A percentile compares a stretch with the other conserved stretches of the same genome.
phyloP scores from a whole-genome alignment of 2,329 filamentous ascomycete species.

The Neurospora sp. region DNA sequence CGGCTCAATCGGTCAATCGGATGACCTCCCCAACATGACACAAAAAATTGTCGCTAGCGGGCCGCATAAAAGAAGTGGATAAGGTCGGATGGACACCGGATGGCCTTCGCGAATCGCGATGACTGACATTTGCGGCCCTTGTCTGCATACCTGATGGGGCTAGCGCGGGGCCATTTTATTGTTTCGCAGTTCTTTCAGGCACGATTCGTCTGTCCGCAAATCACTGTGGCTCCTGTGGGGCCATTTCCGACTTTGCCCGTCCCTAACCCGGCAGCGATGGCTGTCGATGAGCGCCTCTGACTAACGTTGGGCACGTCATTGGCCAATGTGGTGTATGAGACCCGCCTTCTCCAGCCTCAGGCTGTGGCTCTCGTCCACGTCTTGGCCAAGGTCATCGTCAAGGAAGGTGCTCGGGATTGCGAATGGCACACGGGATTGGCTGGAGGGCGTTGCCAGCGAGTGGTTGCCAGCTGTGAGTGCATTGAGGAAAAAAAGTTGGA shows the following conservation, averaged over 20 bases:
- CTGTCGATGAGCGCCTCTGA: constrained; percentile 8
- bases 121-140: not conserved
- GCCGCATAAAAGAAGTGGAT: not conserved
- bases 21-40: not conserved
- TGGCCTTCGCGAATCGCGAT: not conserved
- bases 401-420: not conserved
- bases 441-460: not conserved
- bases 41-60: not conserved
- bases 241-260: constrained; percentile 18
- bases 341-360: constrained; percentile 7
- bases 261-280: not conserved
- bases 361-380: constrained; percentile 10
- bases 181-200: not conserved
- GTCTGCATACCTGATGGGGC: constrained; percentile 1
- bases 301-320: constrained; percentile 14
- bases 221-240: not conserved
- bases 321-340: not conserved
- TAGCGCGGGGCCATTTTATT: constrained; percentile 4
- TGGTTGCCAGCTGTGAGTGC: constrained; percentile 1
- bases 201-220: not conserved
- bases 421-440: not conserved
- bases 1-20: not conserved
- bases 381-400: constrained; percentile 15
- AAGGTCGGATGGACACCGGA: not conserved
- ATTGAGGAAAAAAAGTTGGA: constrained; percentile 9